These are phyloP conservation scores for Solanum peruvianum DNA, from an alignment of 257 asterid genomes.

Conservation along the genomic window DNA sequence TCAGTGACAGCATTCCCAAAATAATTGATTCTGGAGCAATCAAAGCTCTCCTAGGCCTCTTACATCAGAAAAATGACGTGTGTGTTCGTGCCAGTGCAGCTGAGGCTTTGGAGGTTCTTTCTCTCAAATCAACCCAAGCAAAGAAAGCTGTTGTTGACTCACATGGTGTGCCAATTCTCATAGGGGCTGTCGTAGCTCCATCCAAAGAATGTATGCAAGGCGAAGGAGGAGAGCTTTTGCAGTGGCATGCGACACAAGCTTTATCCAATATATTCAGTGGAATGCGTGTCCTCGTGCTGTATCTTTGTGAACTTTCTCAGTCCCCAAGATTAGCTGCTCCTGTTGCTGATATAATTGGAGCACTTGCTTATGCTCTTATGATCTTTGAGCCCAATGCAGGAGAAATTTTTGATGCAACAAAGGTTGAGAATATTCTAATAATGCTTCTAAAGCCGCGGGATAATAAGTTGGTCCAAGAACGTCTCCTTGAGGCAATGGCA, in stretches of 20 bases:
- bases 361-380: constrained; percentile 76
- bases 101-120: constrained; percentile 73
- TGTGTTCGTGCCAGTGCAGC: constrained; percentile 79
- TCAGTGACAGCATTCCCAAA: constrained; percentile 52
- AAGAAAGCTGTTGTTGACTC: constrained; percentile 48
- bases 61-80: constrained; percentile 49
- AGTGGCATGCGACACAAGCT: constrained; percentile 50
- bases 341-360: constrained; percentile 82
- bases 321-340: constrained; percentile 81
- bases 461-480: constrained; percentile 69
- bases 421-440: constrained; percentile 48
- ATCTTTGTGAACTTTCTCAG: constrained; percentile 81
- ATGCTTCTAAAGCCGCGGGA: constrained; percentile 80
- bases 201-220: constrained; percentile 79
- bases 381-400: constrained; percentile 41
- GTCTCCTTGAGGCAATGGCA: constrained; percentile 81
- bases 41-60: constrained; percentile 46
- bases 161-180: constrained; percentile 55
- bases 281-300: constrained; percentile 42
- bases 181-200: constrained; percentile 75
- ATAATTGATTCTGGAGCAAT: constrained; percentile 62
- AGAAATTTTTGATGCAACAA: constrained; percentile 33
- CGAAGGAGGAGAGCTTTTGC: constrained; percentile 64
- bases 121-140: constrained; percentile 52
- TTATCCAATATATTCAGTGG: constrained; percentile 74